These are phyloP conservation scores for Scutellospora calospora DNA, from an alignment of 371 early-diverging fungal species.

Conservation along the genomic window DNA sequence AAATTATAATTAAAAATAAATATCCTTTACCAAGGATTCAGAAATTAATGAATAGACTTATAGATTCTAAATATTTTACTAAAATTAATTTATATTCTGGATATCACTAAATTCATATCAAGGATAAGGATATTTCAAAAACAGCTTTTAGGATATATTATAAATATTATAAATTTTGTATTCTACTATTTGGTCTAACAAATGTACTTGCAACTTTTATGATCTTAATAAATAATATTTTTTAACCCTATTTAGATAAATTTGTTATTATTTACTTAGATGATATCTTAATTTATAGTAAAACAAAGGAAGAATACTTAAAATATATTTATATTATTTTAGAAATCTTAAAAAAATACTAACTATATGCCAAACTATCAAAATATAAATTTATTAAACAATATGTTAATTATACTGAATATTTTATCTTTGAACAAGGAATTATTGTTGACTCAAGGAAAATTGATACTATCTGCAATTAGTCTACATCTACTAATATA, in stretches of 20 bases:
- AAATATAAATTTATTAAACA: no score
- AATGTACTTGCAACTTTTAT: slow-evolving; percentile 60
- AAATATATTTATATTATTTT: no score
- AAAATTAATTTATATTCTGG: no score
- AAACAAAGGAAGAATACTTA: no score
- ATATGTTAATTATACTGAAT: slow-evolving; percentile 46
- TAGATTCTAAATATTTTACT: no score
- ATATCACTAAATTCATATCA: slow-evolving; percentile 49
- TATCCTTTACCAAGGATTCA: slow-evolving; percentile 54
- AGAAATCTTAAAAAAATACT: slow-evolving; percentile 50
- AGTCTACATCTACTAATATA: slow-evolving; percentile 49
- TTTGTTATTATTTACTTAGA: no score
- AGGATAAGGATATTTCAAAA: slow-evolving; percentile 45
- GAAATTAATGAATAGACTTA: slow-evolving; percentile 51
- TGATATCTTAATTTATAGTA: no score
- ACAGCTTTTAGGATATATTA: no score
- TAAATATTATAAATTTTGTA: slow-evolving; percentile 59
- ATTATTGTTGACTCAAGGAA: no score
- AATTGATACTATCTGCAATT: slow-evolving; percentile 66
- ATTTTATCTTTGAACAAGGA: slow-evolving; percentile 39
- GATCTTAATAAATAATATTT: slow-evolving; percentile 51
- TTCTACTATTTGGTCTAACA: no score
- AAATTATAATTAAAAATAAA: slow-evolving; percentile 54
- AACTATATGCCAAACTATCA: slow-evolving; percentile 52
- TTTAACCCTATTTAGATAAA: no score